Conservation (phyloP, 352 stramenopile species). For the Plasmopara muralis region DNA sequence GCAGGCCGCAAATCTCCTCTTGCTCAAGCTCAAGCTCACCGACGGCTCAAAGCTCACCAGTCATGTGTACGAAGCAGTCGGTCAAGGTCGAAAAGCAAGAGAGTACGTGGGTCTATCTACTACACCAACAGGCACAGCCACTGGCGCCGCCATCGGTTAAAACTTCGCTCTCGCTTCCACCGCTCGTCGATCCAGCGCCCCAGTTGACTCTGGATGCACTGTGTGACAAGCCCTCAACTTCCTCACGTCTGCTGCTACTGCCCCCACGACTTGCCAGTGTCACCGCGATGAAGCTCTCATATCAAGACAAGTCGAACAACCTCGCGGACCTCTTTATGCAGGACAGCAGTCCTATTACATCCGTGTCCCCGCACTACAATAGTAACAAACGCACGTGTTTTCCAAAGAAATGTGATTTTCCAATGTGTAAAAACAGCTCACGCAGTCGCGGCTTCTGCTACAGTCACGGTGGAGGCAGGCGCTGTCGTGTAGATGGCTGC, state of each 20-base stretch:
- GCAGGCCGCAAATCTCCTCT: slow-evolving; percentile 1
- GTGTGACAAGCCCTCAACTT: slow-evolving; percentile 9
- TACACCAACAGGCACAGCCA: slow-evolving; percentile 43
- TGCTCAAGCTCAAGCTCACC: neutral
- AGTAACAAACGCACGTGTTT: slow-evolving; percentile 56
- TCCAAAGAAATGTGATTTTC: slow-evolving; percentile 79
- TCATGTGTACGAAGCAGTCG: slow-evolving; percentile 44
- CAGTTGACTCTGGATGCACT: slow-evolving; percentile 7
- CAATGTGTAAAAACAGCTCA: slow-evolving; percentile 79
- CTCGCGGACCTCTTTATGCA: slow-evolving; percentile 18
- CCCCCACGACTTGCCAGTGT: neutral
- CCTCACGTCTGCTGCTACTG: slow-evolving; percentile 8
- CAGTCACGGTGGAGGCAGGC: slow-evolving; percentile 58
- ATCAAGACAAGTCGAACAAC: slow-evolving; percentile 21
- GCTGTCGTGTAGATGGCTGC: slow-evolving; percentile 59
- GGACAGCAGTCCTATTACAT: slow-evolving; percentile 3
- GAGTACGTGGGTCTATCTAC: slow-evolving; percentile 48
- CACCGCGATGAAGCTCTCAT: slow-evolving; percentile 23
- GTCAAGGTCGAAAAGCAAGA: slow-evolving; percentile 43
- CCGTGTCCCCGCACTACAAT: slow-evolving; percentile 6
- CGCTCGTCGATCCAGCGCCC: slow-evolving; percentile 3
- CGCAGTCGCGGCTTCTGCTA: slow-evolving; percentile 76
- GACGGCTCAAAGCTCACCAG: neutral
- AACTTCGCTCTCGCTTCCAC: slow-evolving; percentile 14
- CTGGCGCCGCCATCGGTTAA: slow-evolving; percentile 20